These are phyloP conservation scores for Cucumis cinereus DNA, from an alignment of 306 rosid species.

Conservation along the genomic window DNA sequence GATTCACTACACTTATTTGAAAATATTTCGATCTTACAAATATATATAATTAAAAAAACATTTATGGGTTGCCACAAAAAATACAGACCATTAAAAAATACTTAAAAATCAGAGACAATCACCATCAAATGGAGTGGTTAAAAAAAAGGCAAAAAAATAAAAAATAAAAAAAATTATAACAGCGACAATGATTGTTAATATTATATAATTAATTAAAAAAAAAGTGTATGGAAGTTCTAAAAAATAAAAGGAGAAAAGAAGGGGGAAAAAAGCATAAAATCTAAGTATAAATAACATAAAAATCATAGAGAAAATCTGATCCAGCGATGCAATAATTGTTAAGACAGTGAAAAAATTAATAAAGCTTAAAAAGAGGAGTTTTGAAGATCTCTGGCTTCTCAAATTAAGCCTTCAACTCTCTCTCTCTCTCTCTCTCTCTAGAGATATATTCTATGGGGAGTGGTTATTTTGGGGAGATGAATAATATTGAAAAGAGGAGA, in stretches of 20 bases:
- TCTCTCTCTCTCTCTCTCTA: conserved; percentile 5
- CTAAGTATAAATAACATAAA: conserved; percentile 56
- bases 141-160: conserved; percentile 25
- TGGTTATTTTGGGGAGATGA: conserved; percentile 74
- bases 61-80: not conserved
- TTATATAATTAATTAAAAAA: conserved; percentile 15
- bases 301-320: conserved; percentile 86
- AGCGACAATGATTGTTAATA: conserved; percentile 13
- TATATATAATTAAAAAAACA: not conserved
- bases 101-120: conserved; percentile 56
- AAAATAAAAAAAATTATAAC: conserved; percentile 1
- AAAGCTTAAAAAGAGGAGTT: conserved; percentile 35
- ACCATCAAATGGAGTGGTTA: conserved; percentile 55
- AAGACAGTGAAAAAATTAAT: conserved; percentile 11
- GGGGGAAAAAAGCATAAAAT: conserved; percentile 51
- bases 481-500: conserved; percentile 26
- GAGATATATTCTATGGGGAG: conserved; percentile 25
- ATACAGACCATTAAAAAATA: conserved; percentile 21
- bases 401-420: conserved; percentile 4
- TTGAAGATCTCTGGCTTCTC: conserved; percentile 53
- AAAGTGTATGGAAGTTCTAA: conserved; percentile 19
- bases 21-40: too few relatives aligned
- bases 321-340: conserved; percentile 97
- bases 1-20: too few relatives aligned
- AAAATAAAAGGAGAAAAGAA: conserved; percentile 14